Evolutionary conservation across 805 yeast species (phyloP), one percentile per base, ranked within the genome.

Genomic region (Teunomyces pallodes): DNA sequence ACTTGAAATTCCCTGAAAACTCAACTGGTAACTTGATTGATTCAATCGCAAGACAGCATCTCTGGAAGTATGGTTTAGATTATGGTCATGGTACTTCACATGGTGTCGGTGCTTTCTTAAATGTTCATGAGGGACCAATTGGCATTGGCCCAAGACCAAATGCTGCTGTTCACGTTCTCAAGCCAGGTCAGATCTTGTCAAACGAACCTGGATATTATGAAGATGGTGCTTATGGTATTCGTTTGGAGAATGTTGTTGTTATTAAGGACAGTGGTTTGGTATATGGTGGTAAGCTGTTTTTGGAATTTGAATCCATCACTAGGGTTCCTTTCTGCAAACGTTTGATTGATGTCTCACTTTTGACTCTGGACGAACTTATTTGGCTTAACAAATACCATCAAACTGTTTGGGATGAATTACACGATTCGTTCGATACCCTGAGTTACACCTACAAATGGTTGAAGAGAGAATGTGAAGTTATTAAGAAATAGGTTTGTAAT

Each of bases 221-320:
- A 56, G 81, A 77, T 35, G 83, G 80, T 8, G 78, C 77, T 45
- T 82, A 79, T 54, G 87, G 87, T 36, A 78, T 82, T 42, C 69
- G 87, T 57, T 75, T 82, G 49, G 78, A 73, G 53, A 72, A 76
- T 56, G 79, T 80, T 59, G 71, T 81, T 72, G 72, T 59, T 48
- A 75, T 77, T 36, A 73, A 72, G 52, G 73, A 71, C 42, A 57
- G 70, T 42, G 77, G 72, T 8, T 62, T 58, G 46, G 32, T 57
- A 0, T 80, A 76, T 65, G 83, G 81, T 46, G 87, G 81, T 43
- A 75, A 72, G 54, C 66, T 70, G 49, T 86, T 81, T 60, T 77
- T 81, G 43, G 81, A 80, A 51, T 90, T 94, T 63, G 96, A 88
- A 52, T 90, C 96, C 54, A 70, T 90, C 45, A 92, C 98, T 0